phyloP scores from a whole-genome alignment of 306 rosid species.

The Trichosanthes truncata region DNA sequence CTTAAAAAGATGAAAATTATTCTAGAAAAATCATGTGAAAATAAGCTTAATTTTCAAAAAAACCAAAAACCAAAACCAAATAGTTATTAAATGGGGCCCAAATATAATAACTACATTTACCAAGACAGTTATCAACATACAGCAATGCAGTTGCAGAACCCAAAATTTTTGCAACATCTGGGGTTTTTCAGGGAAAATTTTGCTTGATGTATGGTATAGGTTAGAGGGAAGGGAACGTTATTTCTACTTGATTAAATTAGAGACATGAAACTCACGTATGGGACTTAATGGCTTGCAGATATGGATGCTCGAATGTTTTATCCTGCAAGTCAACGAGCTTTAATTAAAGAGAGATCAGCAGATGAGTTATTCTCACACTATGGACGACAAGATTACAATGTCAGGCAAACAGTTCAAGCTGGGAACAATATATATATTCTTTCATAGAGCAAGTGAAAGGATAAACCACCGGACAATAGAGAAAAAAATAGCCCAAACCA shows the following conservation, averaged over 20 bases:
- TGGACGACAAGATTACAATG: neutral
- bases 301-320: conserved; percentile 84
- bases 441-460: neutral
- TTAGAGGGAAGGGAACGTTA: neutral
- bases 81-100: no score
- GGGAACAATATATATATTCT: neutral
- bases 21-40: no score
- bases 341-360: conserved; percentile 7
- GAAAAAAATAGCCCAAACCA: neutral
- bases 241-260: neutral
- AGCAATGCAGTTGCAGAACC: neutral
- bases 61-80: no score
- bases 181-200: neutral
- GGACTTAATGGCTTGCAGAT: conserved; percentile 78
- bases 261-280: conserved; percentile 57
- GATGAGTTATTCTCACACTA: neutral
- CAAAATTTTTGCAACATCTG: neutral
- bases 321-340: conserved; percentile 50
- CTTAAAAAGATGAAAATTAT: neutral
- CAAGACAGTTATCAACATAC: neutral
- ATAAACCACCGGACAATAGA: neutral
- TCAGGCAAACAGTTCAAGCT: neutral
- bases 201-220: neutral
- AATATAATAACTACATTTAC: neutral
- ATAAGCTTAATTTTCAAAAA: no score